A percentile compares a stretch with the other conserved stretches of the same genome.
Conservation (phyloP, 148 eudicot genomes). For the Rhododendron ovatum region DNA sequence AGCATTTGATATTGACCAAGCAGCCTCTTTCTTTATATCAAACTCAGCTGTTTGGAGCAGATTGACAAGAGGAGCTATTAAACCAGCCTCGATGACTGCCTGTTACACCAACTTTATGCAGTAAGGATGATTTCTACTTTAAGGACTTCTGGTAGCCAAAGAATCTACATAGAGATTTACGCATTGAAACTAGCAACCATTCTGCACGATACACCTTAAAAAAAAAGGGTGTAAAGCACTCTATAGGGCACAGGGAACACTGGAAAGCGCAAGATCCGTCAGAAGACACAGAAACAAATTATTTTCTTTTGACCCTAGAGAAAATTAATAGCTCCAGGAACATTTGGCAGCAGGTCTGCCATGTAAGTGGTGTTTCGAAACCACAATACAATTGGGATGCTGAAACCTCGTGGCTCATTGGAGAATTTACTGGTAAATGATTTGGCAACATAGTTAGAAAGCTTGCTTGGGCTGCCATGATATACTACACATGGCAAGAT, state of each 20-base stretch:
- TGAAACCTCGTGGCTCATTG: background rate
- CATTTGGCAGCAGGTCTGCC: background rate
- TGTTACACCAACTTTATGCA: slow-evolving; percentile 18
- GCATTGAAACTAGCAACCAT: background rate
- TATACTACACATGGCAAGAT: background rate
- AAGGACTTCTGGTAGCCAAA: background rate
- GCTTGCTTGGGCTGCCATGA: background rate
- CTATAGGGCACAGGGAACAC: background rate
- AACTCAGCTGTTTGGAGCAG: slow-evolving; percentile 82
- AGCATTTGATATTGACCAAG: slow-evolving; percentile 83
- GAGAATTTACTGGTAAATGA: background rate
- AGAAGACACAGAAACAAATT: background rate
- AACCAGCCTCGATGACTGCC: slow-evolving; percentile 68
- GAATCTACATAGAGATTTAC: background rate
- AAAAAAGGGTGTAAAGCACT: background rate
- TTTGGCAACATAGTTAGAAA: background rate
- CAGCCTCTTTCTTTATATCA: slow-evolving; percentile 83
- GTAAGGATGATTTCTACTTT: background rate
- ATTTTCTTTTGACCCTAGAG: background rate
- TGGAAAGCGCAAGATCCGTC: background rate
- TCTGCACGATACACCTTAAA: background rate
- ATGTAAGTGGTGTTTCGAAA: background rate
- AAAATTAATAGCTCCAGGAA: background rate
- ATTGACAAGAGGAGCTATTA: slow-evolving; percentile 62
- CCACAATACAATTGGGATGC: background rate